Conservation (phyloP, 2,329 filamentous ascomycete species). For the Botrytis aclada region DNA sequence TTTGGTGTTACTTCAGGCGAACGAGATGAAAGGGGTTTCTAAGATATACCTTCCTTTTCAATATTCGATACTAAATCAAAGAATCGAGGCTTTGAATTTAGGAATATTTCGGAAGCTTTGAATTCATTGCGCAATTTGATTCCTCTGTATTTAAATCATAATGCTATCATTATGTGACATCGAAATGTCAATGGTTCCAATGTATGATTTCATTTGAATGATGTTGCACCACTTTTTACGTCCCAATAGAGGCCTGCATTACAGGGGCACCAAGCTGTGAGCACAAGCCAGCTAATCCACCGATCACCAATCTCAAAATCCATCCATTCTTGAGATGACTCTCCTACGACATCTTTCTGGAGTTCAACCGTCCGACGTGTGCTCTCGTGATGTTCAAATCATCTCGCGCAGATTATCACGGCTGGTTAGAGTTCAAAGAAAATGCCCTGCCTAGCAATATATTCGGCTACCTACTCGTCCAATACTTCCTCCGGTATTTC, state of each 20-base stretch:
- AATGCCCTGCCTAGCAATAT: constrained; percentile 30
- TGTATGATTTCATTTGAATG: not conserved
- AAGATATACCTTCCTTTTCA: not conserved
- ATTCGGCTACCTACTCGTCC: constrained; percentile 28
- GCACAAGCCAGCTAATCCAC: constrained; percentile 35
- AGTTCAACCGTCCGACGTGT: not conserved
- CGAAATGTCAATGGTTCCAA: not conserved
- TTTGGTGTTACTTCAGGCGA: not conserved
- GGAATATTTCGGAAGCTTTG: not conserved
- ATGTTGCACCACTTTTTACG: not conserved
- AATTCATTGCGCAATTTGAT: too few relatives aligned
- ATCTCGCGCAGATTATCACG: constrained; percentile 26
- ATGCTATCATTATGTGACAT: not conserved
- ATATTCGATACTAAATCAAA: not conserved
- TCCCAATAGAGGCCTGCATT: not conserved
- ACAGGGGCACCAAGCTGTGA: constrained; percentile 5
- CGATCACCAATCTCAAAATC: constrained; percentile 19
- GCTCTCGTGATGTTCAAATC: not conserved
- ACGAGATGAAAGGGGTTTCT: not conserved
- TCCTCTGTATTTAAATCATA: not conserved
- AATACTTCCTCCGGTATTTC: constrained; percentile 27
- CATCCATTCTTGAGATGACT: not conserved
- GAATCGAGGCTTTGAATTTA: not conserved
- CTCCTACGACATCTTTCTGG: not conserved
- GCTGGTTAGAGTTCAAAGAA: constrained; percentile 30